Percentiles rank a stretch among this genome's conserved stretches.
Evolutionary conservation across 2,329 filamentous ascomycete genomes (phyloP).

Genomic region (Sporothrix protearum): DNA sequence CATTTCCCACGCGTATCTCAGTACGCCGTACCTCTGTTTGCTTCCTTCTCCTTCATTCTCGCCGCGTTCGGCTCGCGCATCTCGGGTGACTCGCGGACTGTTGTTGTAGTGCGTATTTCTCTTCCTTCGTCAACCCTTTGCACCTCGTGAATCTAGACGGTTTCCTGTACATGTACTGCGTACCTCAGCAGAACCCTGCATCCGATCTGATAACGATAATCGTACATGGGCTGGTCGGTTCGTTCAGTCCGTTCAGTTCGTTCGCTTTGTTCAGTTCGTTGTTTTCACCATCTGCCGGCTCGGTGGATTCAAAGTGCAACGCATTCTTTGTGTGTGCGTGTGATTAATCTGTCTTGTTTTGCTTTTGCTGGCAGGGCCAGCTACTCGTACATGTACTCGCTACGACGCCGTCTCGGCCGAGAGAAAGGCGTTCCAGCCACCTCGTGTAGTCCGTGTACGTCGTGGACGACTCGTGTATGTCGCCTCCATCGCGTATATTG

Average conservation of each 20-base stretch:
- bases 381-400: too few species aligned
- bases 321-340: too few species aligned
- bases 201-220: conserved; percentile 11
- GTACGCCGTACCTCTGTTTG: too few species aligned
- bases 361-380: too few species aligned
- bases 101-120: not conserved
- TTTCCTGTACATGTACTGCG: too few species aligned
- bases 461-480: not conserved
- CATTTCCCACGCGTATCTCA: too few species aligned
- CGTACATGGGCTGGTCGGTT: not conserved
- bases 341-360: not conserved
- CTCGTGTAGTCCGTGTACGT: not conserved
- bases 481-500: not conserved
- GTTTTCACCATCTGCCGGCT: too few species aligned
- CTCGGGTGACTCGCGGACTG: conserved; percentile 4
- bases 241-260: too few species aligned
- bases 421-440: not conserved
- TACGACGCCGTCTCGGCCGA: not conserved
- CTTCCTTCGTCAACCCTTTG: not conserved
- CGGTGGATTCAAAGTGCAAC: not conserved
- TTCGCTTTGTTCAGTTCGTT: too few species aligned
- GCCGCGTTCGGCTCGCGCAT: not conserved
- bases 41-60: too few species aligned
- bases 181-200: not conserved
- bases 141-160: too few species aligned